Percentiles rank a stretch among this genome's conserved stretches.
phyloP scores from a whole-genome alignment of 331 rosid genomes.

The Erythrophleum ivorense region DNA sequence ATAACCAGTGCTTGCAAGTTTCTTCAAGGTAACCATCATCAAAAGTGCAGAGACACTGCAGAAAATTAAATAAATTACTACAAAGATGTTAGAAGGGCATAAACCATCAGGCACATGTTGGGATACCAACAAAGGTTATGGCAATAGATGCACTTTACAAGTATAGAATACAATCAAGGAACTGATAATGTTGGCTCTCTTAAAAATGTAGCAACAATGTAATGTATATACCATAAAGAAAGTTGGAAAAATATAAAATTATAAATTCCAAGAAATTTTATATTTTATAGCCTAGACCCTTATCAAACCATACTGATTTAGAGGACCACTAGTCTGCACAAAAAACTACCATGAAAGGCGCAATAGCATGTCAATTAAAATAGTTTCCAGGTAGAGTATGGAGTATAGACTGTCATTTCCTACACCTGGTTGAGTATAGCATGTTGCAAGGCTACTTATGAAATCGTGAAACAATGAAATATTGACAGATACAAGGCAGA shows the following conservation, averaged over 20 bases:
- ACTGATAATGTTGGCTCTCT: neutral
- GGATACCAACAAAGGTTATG: neutral
- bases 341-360: neutral
- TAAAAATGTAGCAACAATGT: neutral
- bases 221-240: neutral
- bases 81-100: constrained; percentile 4
- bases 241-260: neutral
- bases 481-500: neutral
- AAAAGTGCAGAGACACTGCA: constrained; percentile 94
- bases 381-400: neutral
- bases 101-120: neutral
- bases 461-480: neutral
- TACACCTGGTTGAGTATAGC: neutral
- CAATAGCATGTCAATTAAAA: constrained; percentile 7
- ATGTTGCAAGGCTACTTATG: neutral
- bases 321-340: neutral
- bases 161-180: constrained; percentile 23
- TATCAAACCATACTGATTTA: neutral
- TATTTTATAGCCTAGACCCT: neutral
- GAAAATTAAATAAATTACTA: constrained; percentile 37
- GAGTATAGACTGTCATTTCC: neutral
- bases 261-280: neutral
- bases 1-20: constrained; percentile 94
- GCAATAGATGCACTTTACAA: neutral
- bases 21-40: constrained; percentile 99